Base-by-base conservation (phyloP, 2,329 filamentous ascomycete species). In the Paraphoma sp. region DNA sequence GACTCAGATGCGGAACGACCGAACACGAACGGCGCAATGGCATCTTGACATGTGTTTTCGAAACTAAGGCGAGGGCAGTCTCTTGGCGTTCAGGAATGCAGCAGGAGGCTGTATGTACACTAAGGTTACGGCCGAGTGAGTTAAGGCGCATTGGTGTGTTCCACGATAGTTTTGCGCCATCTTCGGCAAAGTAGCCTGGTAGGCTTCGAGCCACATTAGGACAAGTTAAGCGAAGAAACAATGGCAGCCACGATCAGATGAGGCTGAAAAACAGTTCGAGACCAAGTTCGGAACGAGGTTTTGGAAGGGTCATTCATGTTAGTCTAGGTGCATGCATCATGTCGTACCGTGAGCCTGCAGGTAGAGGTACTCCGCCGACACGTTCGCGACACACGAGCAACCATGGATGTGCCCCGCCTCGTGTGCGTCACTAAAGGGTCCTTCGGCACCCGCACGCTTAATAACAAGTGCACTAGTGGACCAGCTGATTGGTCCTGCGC, bases 1-100 rank as follows among this genome's bases (percentile, higher is more conserved):
- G 75, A 76, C 16, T 72, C 70, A 6, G 67, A 74, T n/a, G 54
- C 38, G 18, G 65, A 70, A 30, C 53, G 59, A 42, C 45, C 50
- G 38, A 58, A 52, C 18, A 58, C 56, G 23, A 68, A 67, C 43
- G 64, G 67, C 40, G 56, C 59, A 12, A 63, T 46, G 47, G 38
- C 55, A 45, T 57, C 38, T 41, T 72, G 63, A 65, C 18, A 51
- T 55, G 48, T 60, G 51, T 44, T 45, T 45, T 16, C 43, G 33
- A 36, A 51, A 52, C 45, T 47, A 52, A 59, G 40, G 38, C 47
- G 49, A 55, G 46, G 31, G 31, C 12, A 48, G 48, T 45, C 45
- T 58, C 49, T 50, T 55, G 57, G 61, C 58, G 63, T 62, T 60
- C 47, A 54, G 53, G 45, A 45, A 23, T 63, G 53, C 52, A 52